A percentile compares a stretch with the other conserved stretches of the same genome.
phyloP scores from a whole-genome alignment of 768 basidiomycete species.

The Pulveroboletus sp. region DNA sequence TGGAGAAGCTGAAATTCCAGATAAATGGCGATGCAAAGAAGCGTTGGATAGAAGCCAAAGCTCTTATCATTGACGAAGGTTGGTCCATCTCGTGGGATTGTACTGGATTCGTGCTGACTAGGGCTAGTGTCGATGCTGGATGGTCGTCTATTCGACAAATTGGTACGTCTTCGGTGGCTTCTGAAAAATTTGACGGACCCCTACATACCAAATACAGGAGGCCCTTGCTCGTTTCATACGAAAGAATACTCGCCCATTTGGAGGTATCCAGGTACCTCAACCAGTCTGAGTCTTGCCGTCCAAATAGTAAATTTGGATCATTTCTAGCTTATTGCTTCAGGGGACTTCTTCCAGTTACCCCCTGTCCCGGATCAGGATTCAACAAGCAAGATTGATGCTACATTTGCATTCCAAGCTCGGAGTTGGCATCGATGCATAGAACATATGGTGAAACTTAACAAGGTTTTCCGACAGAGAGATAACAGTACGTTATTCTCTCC shows the following conservation, averaged over 20 bases:
- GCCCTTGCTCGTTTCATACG: constrained; percentile 45
- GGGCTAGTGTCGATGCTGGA: constrained; percentile 74
- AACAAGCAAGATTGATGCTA: constrained; percentile 47
- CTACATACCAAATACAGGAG: constrained; percentile 18
- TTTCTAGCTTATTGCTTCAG: constrained; percentile 64
- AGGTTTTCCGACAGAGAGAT: constrained; percentile 75
- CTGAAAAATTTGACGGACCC: constrained; percentile 21
- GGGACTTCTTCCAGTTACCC: constrained; percentile 82
- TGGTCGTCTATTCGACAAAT: constrained; percentile 64
- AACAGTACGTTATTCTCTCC: constrained; percentile 32
- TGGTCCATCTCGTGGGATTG: background rate
- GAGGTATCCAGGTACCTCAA: constrained; percentile 57
- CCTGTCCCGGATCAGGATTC: constrained; percentile 57
- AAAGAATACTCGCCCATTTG: constrained; percentile 47
- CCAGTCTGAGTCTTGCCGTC: background rate
- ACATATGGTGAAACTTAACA: constrained; percentile 45
- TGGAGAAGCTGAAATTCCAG: constrained; percentile 39
- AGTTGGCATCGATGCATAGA: constrained; percentile 57
- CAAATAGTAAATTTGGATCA: constrained; percentile 4
- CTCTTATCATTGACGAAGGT: constrained; percentile 77
- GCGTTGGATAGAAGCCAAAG: constrained; percentile 51
- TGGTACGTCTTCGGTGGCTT: constrained; percentile 44
- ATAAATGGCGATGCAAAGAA: constrained; percentile 26
- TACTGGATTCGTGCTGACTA: background rate
- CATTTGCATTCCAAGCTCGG: constrained; percentile 65